Evolutionary conservation across 108 stramenopile species (phyloP), one percentile per base, ranked within the genome.

Genomic region (Chaetoceros tenuissimus): DNA sequence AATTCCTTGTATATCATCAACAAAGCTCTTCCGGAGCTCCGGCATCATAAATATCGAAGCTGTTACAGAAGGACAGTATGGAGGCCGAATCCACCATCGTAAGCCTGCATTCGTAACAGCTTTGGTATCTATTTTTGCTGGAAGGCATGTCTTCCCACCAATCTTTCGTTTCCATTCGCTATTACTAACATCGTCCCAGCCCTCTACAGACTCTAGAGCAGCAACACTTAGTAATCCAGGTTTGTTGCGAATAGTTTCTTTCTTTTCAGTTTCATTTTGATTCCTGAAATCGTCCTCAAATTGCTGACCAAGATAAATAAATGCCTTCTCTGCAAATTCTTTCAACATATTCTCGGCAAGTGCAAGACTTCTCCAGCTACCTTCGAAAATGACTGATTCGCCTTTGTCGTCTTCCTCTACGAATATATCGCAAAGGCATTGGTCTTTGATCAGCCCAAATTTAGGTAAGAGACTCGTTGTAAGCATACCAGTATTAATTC

Each of bases 71-170:
- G 77, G 80, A 10, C 85, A 82, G 43, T 79, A 81, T 22, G 67
- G 65, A 44, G 73, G 79, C 25, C 82, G 83, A 28, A 90, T 73
- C 89, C 85, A 90, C 89, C 89, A 90, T 23, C 89, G 66, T 34
- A 90, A 68, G 17, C 89, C 89, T 52, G 71, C 68, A 13, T 68
- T 24, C 48, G 74, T 71, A 17, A 90, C 55, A 40, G 70, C 64
- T 24, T 69, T 50, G 28, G 71, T 76, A 25, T 77, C 59, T 24
- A 82, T 71, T 59, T 77, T 75, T 8, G 74, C 85, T 49, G 85
- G 73, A 47, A 85, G 65, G 57, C 83, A 86, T 20, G 74, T 69
- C 57, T 87, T 90, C 40, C 83, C 80, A 10, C 89, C 86, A 28
- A 77, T 75, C 55, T 78, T 79, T 16, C 73, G 59, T 17, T 67